Conservation (phyloP, 352 stramenopile genomes). For the Phytophthora lateralis region DNA sequence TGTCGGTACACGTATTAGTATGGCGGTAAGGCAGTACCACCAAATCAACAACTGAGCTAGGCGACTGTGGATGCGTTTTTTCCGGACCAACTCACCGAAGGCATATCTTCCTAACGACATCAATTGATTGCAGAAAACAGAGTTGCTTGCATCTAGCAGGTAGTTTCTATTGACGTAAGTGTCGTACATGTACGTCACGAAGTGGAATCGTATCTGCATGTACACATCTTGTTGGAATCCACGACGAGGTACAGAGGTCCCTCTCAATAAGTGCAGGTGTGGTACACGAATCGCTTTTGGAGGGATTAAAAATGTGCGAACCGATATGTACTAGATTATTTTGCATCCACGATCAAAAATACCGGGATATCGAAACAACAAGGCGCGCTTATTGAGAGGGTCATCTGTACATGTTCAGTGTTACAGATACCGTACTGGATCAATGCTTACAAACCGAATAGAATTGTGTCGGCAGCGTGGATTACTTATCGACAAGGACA, state of each 20-base stretch:
- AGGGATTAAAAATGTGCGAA: no score
- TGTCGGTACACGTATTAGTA: background rate
- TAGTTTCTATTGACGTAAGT: background rate
- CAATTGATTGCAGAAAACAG: background rate
- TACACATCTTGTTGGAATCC: background rate
- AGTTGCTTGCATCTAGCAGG: background rate
- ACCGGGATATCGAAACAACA: no score
- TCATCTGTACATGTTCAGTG: no score
- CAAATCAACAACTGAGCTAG: background rate
- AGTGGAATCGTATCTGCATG: background rate
- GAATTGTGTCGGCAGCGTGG: background rate
- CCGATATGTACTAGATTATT: no score
- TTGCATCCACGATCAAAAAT: no score
- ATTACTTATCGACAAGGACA: no score
- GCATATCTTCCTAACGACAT: no score
- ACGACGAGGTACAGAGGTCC: background rate
- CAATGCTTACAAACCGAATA: no score
- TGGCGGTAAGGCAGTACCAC: background rate
- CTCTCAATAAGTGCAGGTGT: no score
- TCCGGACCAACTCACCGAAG: background rate
- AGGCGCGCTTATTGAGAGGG: no score
- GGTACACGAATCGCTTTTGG: no score
- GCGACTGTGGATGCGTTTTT: background rate
- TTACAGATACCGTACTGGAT: no score
- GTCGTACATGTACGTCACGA: background rate